Percentiles rank a stretch among this genome's conserved stretches.
phyloP scores from a whole-genome alignment of 2,329 filamentous ascomycete genomes.

The Incumbomyces lentus region DNA sequence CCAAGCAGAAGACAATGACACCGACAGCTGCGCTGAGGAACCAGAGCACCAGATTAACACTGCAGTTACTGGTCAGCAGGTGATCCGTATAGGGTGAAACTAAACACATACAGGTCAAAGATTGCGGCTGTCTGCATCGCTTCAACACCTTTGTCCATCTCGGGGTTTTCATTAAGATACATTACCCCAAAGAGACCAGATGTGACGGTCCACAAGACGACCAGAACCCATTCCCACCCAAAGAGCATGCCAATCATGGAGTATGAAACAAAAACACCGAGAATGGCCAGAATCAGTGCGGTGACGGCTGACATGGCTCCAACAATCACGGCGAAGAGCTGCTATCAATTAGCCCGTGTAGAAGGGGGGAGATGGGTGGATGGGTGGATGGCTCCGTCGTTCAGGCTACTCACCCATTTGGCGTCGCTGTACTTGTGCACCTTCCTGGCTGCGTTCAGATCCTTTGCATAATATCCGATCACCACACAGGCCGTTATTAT shows the following conservation, averaged over 20 bases:
- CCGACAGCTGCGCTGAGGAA: conserved; percentile 46
- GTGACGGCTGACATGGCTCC: conserved; percentile 57
- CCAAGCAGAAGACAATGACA: background rate
- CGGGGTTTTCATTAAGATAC: conserved; percentile 60
- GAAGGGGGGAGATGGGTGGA: no score
- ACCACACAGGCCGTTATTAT: conserved; percentile 68
- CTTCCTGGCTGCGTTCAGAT: conserved; percentile 48
- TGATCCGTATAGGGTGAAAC: background rate
- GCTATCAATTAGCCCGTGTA: background rate
- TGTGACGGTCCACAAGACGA: conserved; percentile 67
- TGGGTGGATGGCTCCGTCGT: background rate
- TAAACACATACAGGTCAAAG: conserved; percentile 51
- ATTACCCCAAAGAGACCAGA: conserved; percentile 77
- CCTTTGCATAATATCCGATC: conserved; percentile 65
- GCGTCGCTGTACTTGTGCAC: conserved; percentile 45
- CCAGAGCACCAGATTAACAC: conserved; percentile 64
- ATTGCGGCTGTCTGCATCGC: conserved; percentile 83
- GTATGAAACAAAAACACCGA: conserved; percentile 39
- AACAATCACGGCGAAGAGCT: conserved; percentile 64
- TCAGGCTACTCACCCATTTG: conserved; percentile 53
- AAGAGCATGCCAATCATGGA: conserved; percentile 37
- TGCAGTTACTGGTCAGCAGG: background rate
- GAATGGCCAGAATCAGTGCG: conserved; percentile 54
- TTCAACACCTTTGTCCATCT: conserved; percentile 52
- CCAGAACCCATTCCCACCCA: conserved; percentile 60